Conservation (phyloP, 2,329 filamentous ascomycete genomes). For the Cucurbitaria berberidis region DNA sequence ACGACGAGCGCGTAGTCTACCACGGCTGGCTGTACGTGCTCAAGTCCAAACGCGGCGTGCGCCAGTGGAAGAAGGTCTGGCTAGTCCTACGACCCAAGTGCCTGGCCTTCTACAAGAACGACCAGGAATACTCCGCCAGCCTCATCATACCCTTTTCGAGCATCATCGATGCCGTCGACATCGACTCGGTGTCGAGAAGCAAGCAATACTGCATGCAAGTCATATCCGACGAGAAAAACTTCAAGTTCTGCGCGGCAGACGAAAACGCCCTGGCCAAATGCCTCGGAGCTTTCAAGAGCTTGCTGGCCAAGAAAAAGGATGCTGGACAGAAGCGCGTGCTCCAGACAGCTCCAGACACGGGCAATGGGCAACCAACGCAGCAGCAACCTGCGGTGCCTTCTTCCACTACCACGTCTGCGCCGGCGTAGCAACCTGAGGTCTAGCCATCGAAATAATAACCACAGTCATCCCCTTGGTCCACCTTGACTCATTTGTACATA, state of each 20-base stretch:
- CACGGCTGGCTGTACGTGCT: conserved; percentile 89
- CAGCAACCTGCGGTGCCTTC: conserved; percentile 6
- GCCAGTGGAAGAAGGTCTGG: conserved; percentile 96
- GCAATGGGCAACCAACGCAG: conserved; percentile 17
- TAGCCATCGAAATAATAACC: conserved; percentile 8
- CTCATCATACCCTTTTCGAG: conserved; percentile 79
- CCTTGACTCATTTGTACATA: conserved; percentile 11
- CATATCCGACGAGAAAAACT: conserved; percentile 82
- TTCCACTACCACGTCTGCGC: no score
- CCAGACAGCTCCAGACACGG: conserved; percentile 15
- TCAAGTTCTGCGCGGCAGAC: conserved; percentile 65
- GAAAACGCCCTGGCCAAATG: conserved; percentile 85
- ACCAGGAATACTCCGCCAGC: conserved; percentile 84
- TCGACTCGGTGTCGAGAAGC: conserved; percentile 83
- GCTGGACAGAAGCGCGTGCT: conserved; percentile 32
- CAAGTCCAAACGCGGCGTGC: conserved; percentile 80
- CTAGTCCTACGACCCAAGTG: conserved; percentile 85
- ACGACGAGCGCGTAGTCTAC: conserved; percentile 89
- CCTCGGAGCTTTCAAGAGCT: conserved; percentile 88
- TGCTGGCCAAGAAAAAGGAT: conserved; percentile 73
- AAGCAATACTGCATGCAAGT: conserved; percentile 90
- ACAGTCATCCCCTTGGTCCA: background rate
- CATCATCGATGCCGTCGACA: conserved; percentile 90
- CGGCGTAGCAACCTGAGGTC: conserved; percentile 12
- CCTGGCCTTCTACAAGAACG: conserved; percentile 90